Percentiles rank a stretch among this genome's conserved stretches.
phyloP scores from a whole-genome alignment of 768 basidiomycete species.

The Epithele typhae region DNA sequence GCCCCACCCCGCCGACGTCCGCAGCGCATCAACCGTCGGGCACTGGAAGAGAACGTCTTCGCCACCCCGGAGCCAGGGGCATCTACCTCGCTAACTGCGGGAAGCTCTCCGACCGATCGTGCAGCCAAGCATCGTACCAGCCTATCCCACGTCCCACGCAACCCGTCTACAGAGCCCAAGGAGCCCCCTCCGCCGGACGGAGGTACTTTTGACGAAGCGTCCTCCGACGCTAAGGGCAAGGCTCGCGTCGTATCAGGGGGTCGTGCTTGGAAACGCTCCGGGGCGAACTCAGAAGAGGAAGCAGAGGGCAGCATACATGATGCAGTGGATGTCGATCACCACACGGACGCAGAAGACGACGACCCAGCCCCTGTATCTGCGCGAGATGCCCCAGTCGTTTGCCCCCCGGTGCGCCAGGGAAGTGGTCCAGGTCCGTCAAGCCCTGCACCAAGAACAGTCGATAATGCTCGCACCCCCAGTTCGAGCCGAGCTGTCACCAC shows the following conservation, averaged over 20 bases:
- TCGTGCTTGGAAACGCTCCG: not conserved
- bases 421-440: not conserved
- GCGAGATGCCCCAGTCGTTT: no score
- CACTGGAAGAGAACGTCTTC: conserved; percentile 9
- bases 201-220: conserved; percentile 21
- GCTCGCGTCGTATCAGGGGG: conserved; percentile 2
- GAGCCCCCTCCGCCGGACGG: conserved; percentile 20
- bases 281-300: conserved; percentile 8
- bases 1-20: conserved; percentile 4
- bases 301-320: not conserved
- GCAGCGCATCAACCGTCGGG: conserved; percentile 1
- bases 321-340: conserved; percentile 1
- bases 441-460: no score
- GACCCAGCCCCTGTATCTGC: not conserved
- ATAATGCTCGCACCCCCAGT: not conserved
- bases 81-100: not conserved
- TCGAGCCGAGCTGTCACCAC: not conserved
- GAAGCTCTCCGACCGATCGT: conserved; percentile 5
- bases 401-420: no score
- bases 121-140: conserved; percentile 4
- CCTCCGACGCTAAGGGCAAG: conserved; percentile 16
- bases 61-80: conserved; percentile 2
- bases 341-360: conserved; percentile 1
- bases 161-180: not conserved
- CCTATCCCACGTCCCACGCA: not conserved